Evolutionary conservation across 2,329 filamentous ascomycete species (phyloP).

Genomic region (Tolypocladium album): DNA sequence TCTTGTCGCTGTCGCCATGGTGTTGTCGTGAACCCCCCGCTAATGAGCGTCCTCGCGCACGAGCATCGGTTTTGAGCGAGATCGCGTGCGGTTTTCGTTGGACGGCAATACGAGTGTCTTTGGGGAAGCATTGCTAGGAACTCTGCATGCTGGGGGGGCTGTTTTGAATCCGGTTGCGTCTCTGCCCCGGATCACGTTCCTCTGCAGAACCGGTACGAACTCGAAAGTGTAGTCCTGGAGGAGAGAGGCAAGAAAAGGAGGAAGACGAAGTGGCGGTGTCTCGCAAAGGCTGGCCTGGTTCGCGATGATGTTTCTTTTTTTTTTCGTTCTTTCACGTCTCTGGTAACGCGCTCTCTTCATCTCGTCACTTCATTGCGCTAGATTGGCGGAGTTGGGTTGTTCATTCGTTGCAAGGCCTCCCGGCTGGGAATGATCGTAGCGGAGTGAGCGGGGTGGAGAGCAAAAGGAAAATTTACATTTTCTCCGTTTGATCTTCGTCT

Average conservation of each 20-base stretch:
- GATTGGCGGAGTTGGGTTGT: conserved; percentile 15
- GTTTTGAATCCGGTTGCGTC: not conserved
- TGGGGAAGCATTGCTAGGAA: not conserved
- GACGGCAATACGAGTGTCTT: not conserved
- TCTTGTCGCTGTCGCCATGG: conserved; percentile 5
- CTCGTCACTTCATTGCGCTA: conserved; percentile 14
- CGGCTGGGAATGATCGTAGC: conserved; percentile 10
- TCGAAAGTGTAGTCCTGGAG: not conserved
- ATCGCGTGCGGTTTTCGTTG: not conserved
- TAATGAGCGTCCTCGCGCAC: conserved; percentile 1
- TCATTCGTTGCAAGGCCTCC: conserved; percentile 8
- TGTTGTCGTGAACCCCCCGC: conserved; percentile 16
- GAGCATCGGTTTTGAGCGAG: not conserved
- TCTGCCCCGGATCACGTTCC: not conserved
- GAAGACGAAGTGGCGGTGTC: not conserved
- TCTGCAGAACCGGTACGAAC: not conserved
- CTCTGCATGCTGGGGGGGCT: not conserved
- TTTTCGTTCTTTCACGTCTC: conserved; percentile 7
- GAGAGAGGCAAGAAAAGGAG: not conserved
- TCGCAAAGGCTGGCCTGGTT: conserved; percentile 6
- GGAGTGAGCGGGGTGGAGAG: conserved; percentile 10
- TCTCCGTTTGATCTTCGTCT: not conserved
- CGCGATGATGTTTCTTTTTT: conserved; percentile 4
- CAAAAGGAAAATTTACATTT: not conserved
- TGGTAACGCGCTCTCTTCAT: conserved; percentile 4